Percentiles rank a stretch among this genome's conserved stretches.
These are phyloP conservation scores for Xanthoceras sorbifolium DNA, from an alignment of 345 rosid species.

Conservation along the genomic window DNA sequence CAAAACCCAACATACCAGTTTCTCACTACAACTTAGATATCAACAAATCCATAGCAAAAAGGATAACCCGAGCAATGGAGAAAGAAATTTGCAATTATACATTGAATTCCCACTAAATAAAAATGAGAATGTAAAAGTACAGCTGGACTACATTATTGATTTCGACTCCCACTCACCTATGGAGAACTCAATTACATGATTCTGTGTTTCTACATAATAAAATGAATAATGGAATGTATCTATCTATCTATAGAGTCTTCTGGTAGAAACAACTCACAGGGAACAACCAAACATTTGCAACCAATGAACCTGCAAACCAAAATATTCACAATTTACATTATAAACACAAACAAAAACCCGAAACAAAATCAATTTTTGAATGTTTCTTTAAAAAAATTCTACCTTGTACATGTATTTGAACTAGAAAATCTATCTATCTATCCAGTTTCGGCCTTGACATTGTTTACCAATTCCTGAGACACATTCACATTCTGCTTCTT, in stretches of 20 bases:
- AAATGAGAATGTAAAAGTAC: neutral
- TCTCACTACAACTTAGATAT: neutral
- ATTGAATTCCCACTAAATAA: neutral
- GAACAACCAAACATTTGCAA: neutral
- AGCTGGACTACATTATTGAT: neutral
- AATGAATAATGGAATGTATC: slow-evolving; percentile 8
- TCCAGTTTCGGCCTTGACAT: neutral
- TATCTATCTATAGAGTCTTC: neutral
- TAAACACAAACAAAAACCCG: neutral
- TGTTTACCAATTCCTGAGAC: neutral
- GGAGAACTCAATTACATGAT: neutral
- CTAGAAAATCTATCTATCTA: neutral
- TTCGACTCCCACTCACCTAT: neutral
- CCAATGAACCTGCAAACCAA: neutral
- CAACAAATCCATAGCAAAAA: neutral
- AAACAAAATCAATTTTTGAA: neutral
- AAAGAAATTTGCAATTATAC: neutral
- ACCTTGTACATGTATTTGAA: neutral
- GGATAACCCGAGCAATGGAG: neutral
- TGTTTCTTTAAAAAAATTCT: neutral
- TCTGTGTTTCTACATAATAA: neutral
- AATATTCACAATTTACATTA: neutral
- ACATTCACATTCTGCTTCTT: neutral
- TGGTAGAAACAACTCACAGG: neutral
- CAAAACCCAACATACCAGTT: neutral